Conservation (phyloP, 805 yeast species). For the Candida schatavii region DNA sequence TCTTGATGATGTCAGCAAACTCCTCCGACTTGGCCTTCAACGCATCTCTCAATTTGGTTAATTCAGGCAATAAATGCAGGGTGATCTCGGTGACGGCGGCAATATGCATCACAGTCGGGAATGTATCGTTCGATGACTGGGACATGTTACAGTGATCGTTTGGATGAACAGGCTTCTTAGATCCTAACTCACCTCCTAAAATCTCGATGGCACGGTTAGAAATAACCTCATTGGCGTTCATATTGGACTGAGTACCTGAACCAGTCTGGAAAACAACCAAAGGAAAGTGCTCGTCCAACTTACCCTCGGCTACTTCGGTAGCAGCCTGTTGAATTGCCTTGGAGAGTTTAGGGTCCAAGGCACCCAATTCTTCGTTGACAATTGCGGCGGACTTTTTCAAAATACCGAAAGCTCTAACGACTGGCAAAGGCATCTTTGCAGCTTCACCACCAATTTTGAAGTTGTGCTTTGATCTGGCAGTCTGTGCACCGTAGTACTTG, state of each 20-base stretch:
- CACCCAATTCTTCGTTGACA: conserved; percentile 32
- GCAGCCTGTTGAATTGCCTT: conserved; percentile 36
- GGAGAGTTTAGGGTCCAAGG: conserved; percentile 30
- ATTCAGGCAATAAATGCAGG: conserved; percentile 27
- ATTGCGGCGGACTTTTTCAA: conserved; percentile 39
- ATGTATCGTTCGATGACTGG: conserved; percentile 38
- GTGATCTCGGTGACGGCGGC: conserved; percentile 37
- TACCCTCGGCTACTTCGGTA: conserved; percentile 36
- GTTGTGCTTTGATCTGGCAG: conserved; percentile 36
- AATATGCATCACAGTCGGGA: conserved; percentile 42
- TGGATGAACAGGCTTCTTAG: conserved; percentile 38
- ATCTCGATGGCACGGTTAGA: conserved; percentile 39
- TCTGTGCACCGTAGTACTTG: conserved; percentile 40
- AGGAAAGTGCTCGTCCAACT: conserved; percentile 38
- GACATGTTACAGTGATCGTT: conserved; percentile 41
- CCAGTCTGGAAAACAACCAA: conserved; percentile 41
- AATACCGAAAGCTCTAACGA: conserved; percentile 34
- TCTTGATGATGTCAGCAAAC: conserved; percentile 34
- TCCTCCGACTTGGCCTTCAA: conserved; percentile 28
- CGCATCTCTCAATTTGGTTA: conserved; percentile 32
- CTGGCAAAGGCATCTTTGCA: conserved; percentile 34
- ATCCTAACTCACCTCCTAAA: conserved; percentile 35
- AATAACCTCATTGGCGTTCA: conserved; percentile 41
- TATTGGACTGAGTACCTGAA: conserved; percentile 39
- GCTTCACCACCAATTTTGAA: conserved; percentile 35